These are phyloP conservation scores for Vigna reflexopilosa DNA, from an alignment of 306 rosid species.

Conservation along the genomic window DNA sequence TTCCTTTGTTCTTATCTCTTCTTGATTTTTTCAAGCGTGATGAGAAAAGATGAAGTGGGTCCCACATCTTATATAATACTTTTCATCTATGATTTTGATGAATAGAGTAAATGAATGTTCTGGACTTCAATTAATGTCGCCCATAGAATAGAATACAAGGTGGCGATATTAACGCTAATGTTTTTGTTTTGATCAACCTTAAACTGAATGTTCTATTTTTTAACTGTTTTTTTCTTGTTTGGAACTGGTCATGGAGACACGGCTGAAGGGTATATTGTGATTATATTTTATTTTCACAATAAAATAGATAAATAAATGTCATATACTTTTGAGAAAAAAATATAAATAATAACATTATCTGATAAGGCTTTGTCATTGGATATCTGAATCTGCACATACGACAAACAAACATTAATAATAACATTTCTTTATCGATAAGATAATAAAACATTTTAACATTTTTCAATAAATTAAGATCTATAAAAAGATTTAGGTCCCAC, in stretches of 20 bases:
- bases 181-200: constrained; percentile 2
- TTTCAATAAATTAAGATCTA: too few species aligned
- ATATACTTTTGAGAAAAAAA: too few species aligned
- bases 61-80: constrained; percentile 12
- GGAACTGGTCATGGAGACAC: not conserved
- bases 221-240: not conserved
- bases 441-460: too few species aligned
- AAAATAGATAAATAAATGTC: too few species aligned
- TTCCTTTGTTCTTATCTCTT: constrained; percentile 45
- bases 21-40: not conserved
- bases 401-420: too few species aligned
- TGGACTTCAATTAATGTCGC: not conserved
- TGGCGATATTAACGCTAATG: not conserved
- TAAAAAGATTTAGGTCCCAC: too few species aligned
- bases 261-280: not conserved
- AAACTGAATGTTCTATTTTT: too few species aligned
- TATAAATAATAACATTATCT: too few species aligned
- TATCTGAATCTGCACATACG: too few species aligned
- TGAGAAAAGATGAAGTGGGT: not conserved
- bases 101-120: constrained; percentile 10
- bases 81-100: not conserved
- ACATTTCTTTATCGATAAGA: too few species aligned
- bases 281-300: not conserved
- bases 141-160: constrained; percentile 39
- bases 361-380: too few species aligned